A percentile compares a stretch with the other conserved stretches of the same genome.
phyloP scores from a whole-genome alignment of 108 stramenopile species.

The Conticribra weissflogii region DNA sequence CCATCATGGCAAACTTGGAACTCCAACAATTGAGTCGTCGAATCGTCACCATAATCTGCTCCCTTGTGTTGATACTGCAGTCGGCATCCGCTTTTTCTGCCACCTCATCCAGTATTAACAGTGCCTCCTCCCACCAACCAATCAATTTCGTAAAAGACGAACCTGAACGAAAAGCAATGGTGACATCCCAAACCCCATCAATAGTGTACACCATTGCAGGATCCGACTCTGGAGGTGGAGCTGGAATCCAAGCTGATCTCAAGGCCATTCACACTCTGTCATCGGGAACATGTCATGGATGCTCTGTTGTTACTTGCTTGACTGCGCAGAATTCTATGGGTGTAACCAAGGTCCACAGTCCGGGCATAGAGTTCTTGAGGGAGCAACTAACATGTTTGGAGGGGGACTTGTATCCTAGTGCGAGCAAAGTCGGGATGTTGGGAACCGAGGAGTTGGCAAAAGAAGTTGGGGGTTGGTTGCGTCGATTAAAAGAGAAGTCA shows the following conservation, averaged over 20 bases:
- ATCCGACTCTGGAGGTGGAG: constrained; percentile 94
- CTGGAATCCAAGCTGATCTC: constrained; percentile 95
- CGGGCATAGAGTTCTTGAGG: constrained; percentile 60
- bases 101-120: neutral
- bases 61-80: too few species aligned
- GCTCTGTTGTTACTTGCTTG: constrained; percentile 90
- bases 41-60: too few species aligned
- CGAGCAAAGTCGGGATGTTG: constrained; percentile 93
- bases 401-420: constrained; percentile 78
- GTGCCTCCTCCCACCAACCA: neutral
- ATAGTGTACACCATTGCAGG: constrained; percentile 95
- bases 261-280: constrained; percentile 86
- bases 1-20: too few species aligned
- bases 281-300: constrained; percentile 71
- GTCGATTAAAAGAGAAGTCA: constrained; percentile 27
- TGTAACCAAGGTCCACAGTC: constrained; percentile 70
- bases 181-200: constrained; percentile 49
- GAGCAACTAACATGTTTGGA: constrained; percentile 67
- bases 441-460: constrained; percentile 73
- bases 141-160: too few species aligned
- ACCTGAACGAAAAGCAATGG: too few species aligned
- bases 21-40: too few species aligned
- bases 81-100: neutral
- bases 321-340: constrained; percentile 88
- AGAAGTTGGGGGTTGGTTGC: constrained; percentile 71